Evolutionary conservation across 192 early-diverging fungal genomes (phyloP).

Genomic region (Backusella liffmaniae): DNA sequence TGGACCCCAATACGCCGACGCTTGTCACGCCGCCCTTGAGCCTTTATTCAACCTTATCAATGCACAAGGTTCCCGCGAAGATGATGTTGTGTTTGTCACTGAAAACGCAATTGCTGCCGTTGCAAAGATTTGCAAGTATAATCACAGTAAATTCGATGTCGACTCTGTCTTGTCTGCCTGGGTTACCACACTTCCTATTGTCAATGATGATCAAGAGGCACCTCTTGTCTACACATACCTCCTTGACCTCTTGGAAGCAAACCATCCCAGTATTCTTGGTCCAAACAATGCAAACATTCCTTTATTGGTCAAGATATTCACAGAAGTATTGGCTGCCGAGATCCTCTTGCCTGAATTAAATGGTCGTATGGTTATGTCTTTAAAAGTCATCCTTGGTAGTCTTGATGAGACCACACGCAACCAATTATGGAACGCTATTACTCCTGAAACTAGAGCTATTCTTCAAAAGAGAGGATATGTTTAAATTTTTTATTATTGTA

Average conservation of each 20-base stretch:
- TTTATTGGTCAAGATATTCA: constrained; percentile 57
- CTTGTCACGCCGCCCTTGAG: constrained; percentile 67
- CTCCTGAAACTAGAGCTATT: constrained; percentile 42
- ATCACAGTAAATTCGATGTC: constrained; percentile 58
- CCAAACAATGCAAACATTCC: constrained; percentile 61
- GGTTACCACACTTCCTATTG: constrained; percentile 80
- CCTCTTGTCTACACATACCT: constrained; percentile 75
- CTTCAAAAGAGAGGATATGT: constrained; percentile 31
- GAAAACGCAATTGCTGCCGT: constrained; percentile 94
- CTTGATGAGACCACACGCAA: constrained; percentile 46
- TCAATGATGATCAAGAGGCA: constrained; percentile 88
- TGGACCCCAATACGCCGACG: constrained; percentile 77
- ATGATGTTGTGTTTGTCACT: constrained; percentile 82
- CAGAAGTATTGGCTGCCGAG: constrained; percentile 57
- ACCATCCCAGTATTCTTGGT: constrained; percentile 63
- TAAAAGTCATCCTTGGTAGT: constrained; percentile 49
- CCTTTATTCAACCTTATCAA: constrained; percentile 74
- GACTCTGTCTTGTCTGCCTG: constrained; percentile 66
- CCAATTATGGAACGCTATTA: constrained; percentile 57
- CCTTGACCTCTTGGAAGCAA: constrained; percentile 64
- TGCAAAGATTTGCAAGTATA: constrained; percentile 82
- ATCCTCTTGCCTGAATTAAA: constrained; percentile 45
- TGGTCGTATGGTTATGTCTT: constrained; percentile 48
- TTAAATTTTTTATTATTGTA: constrained; percentile 14
- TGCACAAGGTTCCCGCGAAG: constrained; percentile 57